Evolutionary conservation across 441 rosid genomes (phyloP).

Genomic region (Populus hybrid): DNA sequence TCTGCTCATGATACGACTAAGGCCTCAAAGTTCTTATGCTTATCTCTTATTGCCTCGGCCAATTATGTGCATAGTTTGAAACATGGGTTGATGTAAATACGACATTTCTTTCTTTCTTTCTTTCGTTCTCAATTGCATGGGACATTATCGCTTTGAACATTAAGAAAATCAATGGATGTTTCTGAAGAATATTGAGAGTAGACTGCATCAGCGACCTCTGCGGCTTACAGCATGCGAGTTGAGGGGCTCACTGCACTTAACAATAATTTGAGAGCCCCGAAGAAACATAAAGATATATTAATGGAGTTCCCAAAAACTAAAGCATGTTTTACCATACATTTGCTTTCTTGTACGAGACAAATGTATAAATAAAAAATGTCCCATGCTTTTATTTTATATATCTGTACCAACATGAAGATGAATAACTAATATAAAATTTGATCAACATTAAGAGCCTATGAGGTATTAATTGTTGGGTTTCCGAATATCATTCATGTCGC

Average conservation of each 20-base stretch:
- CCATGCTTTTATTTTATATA: background rate
- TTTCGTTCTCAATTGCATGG: background rate
- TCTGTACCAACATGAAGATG: background rate
- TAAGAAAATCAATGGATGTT: constrained; percentile 27
- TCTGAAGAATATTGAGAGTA: constrained; percentile 30
- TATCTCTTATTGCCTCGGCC: background rate
- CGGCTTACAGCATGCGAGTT: constrained; percentile 22
- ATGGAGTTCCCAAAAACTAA: constrained; percentile 8
- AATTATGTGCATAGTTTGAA: background rate
- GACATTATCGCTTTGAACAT: background rate
- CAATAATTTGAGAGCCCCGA: constrained; percentile 3
- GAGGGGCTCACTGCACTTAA: constrained; percentile 28
- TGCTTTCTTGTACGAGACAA: background rate
- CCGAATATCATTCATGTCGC: accelerated
- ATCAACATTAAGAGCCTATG: background rate
- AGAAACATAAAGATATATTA: background rate
- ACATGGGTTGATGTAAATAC: constrained; percentile 8
- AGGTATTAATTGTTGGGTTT: background rate
- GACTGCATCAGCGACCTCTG: constrained; percentile 16
- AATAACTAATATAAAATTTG: background rate
- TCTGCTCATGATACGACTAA: constrained; percentile 27
- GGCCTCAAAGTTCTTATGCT: no score
- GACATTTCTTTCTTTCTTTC: background rate
- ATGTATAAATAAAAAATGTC: background rate
- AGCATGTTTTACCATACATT: background rate